Percentiles rank a stretch among this genome's conserved stretches.
phyloP scores from a whole-genome alignment of 2,329 filamentous ascomycete genomes.

The Zymoseptoria passerinii region DNA sequence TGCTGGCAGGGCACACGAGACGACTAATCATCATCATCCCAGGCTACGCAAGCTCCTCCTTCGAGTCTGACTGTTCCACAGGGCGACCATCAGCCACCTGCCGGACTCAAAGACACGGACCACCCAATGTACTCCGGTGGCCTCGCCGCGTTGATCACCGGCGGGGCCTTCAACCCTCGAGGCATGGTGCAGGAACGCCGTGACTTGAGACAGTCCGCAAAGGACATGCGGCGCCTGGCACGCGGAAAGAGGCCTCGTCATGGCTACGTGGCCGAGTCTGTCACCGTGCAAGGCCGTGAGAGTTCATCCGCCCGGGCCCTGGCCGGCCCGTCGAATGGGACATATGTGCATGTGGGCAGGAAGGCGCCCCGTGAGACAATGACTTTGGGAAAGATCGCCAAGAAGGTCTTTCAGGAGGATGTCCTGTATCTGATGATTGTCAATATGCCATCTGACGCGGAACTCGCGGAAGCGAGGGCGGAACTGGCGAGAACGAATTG shows the following conservation, averaged over 20 bases:
- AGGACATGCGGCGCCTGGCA: slow-evolving; percentile 7
- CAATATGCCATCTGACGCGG: slow-evolving; percentile 41
- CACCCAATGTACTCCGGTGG: slow-evolving; percentile 44
- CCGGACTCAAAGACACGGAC: slow-evolving; percentile 45
- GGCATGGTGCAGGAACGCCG: slow-evolving; percentile 9
- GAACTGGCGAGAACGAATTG: slow-evolving; percentile 8
- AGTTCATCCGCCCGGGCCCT: not conserved
- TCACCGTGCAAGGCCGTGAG: not conserved
- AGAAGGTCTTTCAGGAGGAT: slow-evolving; percentile 27
- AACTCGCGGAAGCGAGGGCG: slow-evolving; percentile 29
- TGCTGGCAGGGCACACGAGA: not conserved
- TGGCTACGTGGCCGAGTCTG: not conserved
- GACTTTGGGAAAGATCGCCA: slow-evolving; percentile 5
- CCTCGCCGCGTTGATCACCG: slow-evolving; percentile 40
- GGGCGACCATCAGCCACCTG: slow-evolving; percentile 32
- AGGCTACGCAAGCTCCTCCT: slow-evolving; percentile 36
- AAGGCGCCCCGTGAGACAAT: not conserved
- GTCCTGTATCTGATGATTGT: slow-evolving; percentile 46
- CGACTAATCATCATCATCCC: slow-evolving; percentile 7
- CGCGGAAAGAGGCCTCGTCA: slow-evolving; percentile 6
- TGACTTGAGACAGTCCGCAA: slow-evolving; percentile 4
- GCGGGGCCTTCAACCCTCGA: slow-evolving; percentile 33
- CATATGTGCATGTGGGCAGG: not conserved
- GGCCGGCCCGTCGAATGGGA: not conserved
- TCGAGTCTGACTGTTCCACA: slow-evolving; percentile 30